A percentile compares a stretch with the other conserved stretches of the same genome.
These are phyloP conservation scores for Heliosperma pusillum DNA, from an alignment of 148 eudicot genomes.

Conservation along the genomic window DNA sequence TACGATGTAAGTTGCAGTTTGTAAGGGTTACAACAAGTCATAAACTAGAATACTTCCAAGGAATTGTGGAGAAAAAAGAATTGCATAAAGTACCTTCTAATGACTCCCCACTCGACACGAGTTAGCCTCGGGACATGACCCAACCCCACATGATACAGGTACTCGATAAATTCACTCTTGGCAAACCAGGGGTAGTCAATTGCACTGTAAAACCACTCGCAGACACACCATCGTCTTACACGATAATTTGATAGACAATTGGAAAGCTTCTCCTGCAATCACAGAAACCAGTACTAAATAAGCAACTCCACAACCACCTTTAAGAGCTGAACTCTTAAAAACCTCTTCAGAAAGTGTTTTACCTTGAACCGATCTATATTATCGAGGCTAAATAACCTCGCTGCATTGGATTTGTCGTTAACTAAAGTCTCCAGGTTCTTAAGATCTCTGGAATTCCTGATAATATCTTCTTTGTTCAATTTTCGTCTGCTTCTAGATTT, in stretches of 20 bases:
- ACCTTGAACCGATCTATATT: conserved; percentile 50
- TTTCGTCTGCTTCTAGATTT: conserved; percentile 79
- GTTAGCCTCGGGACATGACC: conserved; percentile 98
- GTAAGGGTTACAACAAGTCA: background rate
- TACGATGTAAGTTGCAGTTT: background rate
- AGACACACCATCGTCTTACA: conserved; percentile 79
- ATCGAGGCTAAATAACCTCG: conserved; percentile 33
- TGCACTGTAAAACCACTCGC: conserved; percentile 98
- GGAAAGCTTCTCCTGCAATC: conserved; percentile 56
- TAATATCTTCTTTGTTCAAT: conserved; percentile 40
- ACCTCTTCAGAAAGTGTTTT: background rate
- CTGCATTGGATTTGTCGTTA: conserved; percentile 35
- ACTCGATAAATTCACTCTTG: conserved; percentile 94
- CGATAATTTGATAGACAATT: conserved; percentile 56
- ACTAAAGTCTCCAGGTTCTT: conserved; percentile 34
- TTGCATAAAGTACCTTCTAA: conserved; percentile 65
- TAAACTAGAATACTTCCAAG: background rate
- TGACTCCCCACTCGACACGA: conserved; percentile 99
- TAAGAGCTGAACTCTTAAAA: background rate
- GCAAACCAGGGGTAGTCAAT: conserved; percentile 99
- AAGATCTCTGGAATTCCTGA: conserved; percentile 42
- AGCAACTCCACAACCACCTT: conserved; percentile 4
- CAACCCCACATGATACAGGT: conserved; percentile 89
- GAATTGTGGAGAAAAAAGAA: background rate
- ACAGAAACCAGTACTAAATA: conserved; percentile 16